Conservation (phyloP, 2,329 filamentous ascomycete genomes). For the Myriosclerotinia curreyana region DNA sequence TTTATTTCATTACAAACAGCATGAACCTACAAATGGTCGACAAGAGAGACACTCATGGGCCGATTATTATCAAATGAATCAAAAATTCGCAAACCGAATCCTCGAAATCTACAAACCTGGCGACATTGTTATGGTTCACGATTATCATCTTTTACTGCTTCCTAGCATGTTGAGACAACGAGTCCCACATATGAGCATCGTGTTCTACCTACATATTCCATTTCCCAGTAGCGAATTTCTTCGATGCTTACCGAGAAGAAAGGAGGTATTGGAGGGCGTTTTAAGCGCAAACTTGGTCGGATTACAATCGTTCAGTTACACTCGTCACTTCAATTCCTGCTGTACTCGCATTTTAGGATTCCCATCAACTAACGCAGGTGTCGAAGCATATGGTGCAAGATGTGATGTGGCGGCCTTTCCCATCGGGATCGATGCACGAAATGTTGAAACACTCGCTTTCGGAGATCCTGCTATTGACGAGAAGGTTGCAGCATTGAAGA, state of each 20-base stretch:
- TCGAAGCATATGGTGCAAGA: constrained; percentile 84
- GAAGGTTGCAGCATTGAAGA: constrained; percentile 67
- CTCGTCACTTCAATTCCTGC: constrained; percentile 89
- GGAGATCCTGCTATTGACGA: constrained; percentile 66
- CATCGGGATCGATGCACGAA: constrained; percentile 86
- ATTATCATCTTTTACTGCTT: constrained; percentile 88
- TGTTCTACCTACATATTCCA: constrained; percentile 90
- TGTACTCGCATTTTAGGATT: constrained; percentile 91
- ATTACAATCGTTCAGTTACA: constrained; percentile 95
- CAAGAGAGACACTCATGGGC: constrained; percentile 81
- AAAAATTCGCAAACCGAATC: constrained; percentile 86
- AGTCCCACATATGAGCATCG: constrained; percentile 85
- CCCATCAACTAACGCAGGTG: constrained; percentile 77
- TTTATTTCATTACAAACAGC: constrained; percentile 93
- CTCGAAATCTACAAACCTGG: constrained; percentile 86
- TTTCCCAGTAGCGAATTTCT: constrained; percentile 97
- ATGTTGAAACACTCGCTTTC: constrained; percentile 73
- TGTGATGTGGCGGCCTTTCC: constrained; percentile 92
- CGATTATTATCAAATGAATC: constrained; percentile 91
- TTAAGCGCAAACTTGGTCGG: constrained; percentile 89
- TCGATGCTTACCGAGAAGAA: constrained; percentile 80
- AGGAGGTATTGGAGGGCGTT: constrained; percentile 86
- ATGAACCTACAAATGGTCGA: constrained; percentile 82
- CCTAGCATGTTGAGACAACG: constrained; percentile 85
- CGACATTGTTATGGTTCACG: constrained; percentile 88